Percentiles rank a stretch among this genome's conserved stretches.
Evolutionary conservation across 2,329 filamentous ascomycete genomes (phyloP).

Genomic region (Lachnellula arida): DNA sequence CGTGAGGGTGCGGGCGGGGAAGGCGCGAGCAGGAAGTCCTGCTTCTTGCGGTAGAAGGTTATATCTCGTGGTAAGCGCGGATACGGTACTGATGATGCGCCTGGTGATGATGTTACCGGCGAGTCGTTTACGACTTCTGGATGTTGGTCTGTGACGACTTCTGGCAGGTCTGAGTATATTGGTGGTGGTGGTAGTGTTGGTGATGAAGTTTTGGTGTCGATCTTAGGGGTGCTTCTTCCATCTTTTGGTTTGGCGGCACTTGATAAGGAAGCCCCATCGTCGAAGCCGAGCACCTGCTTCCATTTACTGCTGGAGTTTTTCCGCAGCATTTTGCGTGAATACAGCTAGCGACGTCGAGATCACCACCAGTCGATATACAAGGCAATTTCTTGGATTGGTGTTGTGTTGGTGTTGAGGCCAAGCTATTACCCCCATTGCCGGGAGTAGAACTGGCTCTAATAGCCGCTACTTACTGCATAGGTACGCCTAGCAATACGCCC

Average conservation of each 20-base stretch:
- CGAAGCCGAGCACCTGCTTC: constrained; percentile 30
- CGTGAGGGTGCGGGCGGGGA: constrained; percentile 20
- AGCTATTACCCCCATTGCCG: neutral
- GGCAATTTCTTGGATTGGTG: neutral
- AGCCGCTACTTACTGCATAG: no score
- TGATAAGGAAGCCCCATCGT: constrained; percentile 15
- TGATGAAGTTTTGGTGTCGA: neutral
- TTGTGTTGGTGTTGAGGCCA: neutral
- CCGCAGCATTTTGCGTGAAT: constrained; percentile 12
- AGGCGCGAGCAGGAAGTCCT: constrained; percentile 22
- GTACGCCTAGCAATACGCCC: no score
- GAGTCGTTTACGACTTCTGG: neutral
- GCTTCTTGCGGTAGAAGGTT: constrained; percentile 21
- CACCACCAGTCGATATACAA: neutral
- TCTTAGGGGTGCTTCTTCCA: neutral
- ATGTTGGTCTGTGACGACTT: constrained; percentile 3
- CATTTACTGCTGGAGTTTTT: constrained; percentile 24
- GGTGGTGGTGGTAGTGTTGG: neutral
- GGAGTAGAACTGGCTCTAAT: no score
- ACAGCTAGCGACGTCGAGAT: neutral
- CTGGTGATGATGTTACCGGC: neutral
- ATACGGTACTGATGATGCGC: constrained; percentile 7
- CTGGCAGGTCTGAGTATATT: constrained; percentile 6
- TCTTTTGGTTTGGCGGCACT: neutral
- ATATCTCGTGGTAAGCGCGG: constrained; percentile 24